Evolutionary conservation across 331 rosid genomes (phyloP), one percentile per base, ranked within the genome.

Genomic region (Cydonia oblonga): DNA sequence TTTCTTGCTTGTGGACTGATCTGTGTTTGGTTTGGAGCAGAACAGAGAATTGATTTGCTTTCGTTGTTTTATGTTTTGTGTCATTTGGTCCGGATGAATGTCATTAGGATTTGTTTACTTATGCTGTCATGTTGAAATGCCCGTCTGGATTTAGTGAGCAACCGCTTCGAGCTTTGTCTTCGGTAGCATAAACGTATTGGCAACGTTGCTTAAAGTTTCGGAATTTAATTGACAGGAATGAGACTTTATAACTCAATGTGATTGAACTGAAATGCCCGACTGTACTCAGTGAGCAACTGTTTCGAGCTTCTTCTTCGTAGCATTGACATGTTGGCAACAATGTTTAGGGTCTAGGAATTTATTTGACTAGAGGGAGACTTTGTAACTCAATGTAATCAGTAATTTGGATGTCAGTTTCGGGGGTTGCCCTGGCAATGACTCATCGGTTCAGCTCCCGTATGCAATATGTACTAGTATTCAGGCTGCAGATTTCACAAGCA

Each of bases 1-100:
- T 54, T 78, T 16, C 40, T 51, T 60, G 67, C 23, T 80, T 51
- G 62, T 73, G 70, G 42, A 66, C 71, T 89, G 77, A 80, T 88
- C 78, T 85, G 72, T 75, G 78, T 58, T 81, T 53, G 61, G 79
- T 76, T 52, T 25, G 78, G 75, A 69, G 69, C 30, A 33, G 73
- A 67, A 71, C 38, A 64, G 7, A 20, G 28, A 54, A 52, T n/a
- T 59, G 64, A 26, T 81, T 26, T 28, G 32, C 68, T 4, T 54
- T 25, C n/a, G 66, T 74, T 54, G 20, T 58, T 75, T 65, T 68
- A 23, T 61, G 61, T 64, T 71, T 68, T 71, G 67, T 72, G 75
- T 74, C 40, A 69, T 23, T 69, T 71, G 30, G 56, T 63, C 13
- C 59, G 28, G 71, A 58, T 74, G 66, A 54, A 75, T 87, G 12